phyloP scores from a whole-genome alignment of 352 stramenopile genomes.

The Globisporangium sylvaticum region DNA sequence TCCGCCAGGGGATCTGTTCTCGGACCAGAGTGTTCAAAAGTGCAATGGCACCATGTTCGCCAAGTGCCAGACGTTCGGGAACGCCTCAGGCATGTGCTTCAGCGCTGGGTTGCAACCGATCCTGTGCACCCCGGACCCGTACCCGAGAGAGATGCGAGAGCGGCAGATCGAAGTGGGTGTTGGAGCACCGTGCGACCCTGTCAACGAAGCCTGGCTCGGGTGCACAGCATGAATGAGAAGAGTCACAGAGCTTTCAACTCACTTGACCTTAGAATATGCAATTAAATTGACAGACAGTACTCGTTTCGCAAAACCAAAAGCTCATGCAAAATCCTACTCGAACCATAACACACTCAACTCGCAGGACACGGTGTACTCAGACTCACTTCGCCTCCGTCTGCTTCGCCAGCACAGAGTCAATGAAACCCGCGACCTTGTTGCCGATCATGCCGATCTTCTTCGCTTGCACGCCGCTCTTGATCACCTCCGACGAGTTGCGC shows the following conservation, averaged over 20 bases:
- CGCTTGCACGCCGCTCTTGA: slow-evolving; percentile 47
- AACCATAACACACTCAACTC: no score
- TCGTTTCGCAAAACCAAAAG: not conserved
- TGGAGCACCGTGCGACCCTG: not conserved
- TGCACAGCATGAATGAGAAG: not conserved
- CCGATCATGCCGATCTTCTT: slow-evolving; percentile 56
- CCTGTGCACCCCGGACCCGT: not conserved
- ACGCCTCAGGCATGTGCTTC: not conserved
- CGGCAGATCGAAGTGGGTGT: not conserved
- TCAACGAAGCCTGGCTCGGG: not conserved
- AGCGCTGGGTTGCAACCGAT: not conserved
- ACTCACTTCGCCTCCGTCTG: not conserved
- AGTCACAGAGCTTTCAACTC: no score
- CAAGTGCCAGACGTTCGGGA: not conserved
- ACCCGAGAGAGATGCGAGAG: not conserved
- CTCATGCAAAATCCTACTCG: not conserved
- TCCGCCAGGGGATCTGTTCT: not conserved
- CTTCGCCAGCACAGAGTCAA: slow-evolving; percentile 39
- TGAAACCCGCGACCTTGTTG: slow-evolving; percentile 54
- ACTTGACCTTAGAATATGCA: not conserved
- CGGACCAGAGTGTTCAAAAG: not conserved
- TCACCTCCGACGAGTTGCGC: slow-evolving; percentile 33
- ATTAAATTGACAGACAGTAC: not conserved
- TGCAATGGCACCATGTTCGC: no score
- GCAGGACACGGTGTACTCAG: no score